Conservation (phyloP, 192 early-diverging fungal species). For the Coemansia sp. region DNA sequence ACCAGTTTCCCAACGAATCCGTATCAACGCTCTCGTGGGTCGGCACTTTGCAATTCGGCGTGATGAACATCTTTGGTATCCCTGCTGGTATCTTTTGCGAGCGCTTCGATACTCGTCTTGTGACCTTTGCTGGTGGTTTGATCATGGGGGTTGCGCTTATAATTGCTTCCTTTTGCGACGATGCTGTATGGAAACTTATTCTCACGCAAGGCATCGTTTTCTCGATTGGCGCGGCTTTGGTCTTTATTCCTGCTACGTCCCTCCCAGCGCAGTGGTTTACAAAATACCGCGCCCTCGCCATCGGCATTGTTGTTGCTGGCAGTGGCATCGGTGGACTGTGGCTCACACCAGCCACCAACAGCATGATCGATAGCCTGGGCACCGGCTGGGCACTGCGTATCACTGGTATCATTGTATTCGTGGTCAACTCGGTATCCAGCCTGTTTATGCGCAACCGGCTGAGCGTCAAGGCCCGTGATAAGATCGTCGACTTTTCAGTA, state of each 20-base stretch:
- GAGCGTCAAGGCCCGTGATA: conserved; percentile 19
- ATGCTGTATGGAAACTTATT: conserved; percentile 61
- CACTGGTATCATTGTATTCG: conserved; percentile 52
- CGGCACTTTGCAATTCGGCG: conserved; percentile 55
- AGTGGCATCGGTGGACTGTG: conserved; percentile 58
- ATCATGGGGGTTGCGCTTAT: conserved; percentile 55
- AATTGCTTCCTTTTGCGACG: conserved; percentile 59
- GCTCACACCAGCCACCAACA: conserved; percentile 53
- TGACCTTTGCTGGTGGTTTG: conserved; percentile 52
- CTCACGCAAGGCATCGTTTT: conserved; percentile 60
- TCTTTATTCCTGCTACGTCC: conserved; percentile 54
- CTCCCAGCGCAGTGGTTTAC: conserved; percentile 63
- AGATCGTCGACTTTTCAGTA: conserved; percentile 46
- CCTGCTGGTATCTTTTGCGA: conserved; percentile 56
- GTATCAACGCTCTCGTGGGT: conserved; percentile 56
- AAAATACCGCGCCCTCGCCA: conserved; percentile 53
- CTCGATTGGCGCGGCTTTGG: conserved; percentile 48
- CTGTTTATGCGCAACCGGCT: conserved; percentile 46
- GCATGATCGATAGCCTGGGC: conserved; percentile 50
- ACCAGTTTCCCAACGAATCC: conserved; percentile 39
- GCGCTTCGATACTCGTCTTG: conserved; percentile 53
- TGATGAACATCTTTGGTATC: conserved; percentile 54
- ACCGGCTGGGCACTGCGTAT: conserved; percentile 59
- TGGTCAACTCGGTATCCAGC: conserved; percentile 37
- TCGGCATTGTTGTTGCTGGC: conserved; percentile 56